Conservation (phyloP, 2,329 filamentous ascomycete genomes). For the Xylariaceae sp. region DNA sequence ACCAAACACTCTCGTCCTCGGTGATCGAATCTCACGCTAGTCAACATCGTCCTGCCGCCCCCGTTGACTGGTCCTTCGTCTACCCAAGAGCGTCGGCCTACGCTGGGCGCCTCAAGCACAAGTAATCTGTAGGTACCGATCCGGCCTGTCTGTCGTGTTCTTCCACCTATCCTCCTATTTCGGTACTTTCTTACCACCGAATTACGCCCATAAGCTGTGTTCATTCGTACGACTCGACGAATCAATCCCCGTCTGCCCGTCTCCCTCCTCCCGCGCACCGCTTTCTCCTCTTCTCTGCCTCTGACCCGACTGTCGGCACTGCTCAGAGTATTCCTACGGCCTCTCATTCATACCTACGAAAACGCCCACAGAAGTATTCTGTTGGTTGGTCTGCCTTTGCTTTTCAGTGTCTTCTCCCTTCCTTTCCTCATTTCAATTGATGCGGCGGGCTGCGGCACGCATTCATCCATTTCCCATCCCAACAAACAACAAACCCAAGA, state of each 20-base stretch:
- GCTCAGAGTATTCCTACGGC: background rate
- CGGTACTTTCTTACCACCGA: background rate
- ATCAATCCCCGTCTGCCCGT: background rate
- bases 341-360: too few species aligned
- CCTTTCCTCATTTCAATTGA: background rate
- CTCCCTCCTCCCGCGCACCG: conserved; percentile 2
- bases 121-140: background rate
- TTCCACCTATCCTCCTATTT: background rate
- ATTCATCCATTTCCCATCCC: background rate
- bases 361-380: too few species aligned
- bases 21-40: too few species aligned
- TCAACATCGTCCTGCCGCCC: background rate
- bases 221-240: background rate
- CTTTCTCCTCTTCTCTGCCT: background rate
- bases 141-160: background rate
- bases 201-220: background rate
- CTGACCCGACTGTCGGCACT: background rate
- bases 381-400: too few species aligned
- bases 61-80: background rate
- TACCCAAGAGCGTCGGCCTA: too few species aligned
- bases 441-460: background rate
- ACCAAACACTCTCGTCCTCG: background rate
- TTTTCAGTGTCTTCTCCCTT: background rate
- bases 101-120: too few species aligned
- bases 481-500: background rate